Percentiles rank a stretch among this genome's conserved stretches.
phyloP scores from a whole-genome alignment of 192 early-diverging fungal species.

The Helicostylum pulchrum region DNA sequence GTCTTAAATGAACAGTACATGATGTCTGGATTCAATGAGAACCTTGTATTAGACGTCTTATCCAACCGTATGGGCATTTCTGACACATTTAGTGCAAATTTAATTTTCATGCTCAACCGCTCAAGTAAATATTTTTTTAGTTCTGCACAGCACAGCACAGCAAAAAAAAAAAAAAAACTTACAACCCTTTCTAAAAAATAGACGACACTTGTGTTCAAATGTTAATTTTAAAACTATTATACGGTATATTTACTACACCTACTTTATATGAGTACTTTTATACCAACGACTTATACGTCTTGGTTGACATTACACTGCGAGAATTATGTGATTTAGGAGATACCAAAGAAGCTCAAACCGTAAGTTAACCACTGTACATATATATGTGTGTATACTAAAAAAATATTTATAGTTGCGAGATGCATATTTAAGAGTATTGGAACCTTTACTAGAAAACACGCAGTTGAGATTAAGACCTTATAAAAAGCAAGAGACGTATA shows the following conservation, averaged over 20 bases:
- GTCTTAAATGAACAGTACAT: conserved; percentile 71
- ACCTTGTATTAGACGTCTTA: conserved; percentile 54
- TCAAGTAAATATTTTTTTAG: conserved; percentile 52
- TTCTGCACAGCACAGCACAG: no score
- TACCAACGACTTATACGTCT: conserved; percentile 86
- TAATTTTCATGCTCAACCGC: conserved; percentile 92
- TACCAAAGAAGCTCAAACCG: conserved; percentile 23
- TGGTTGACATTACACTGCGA: conserved; percentile 84
- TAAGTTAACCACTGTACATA: conserved; percentile 9
- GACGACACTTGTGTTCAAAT: conserved; percentile 52
- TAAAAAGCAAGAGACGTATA: conserved; percentile 50
- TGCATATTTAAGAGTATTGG: conserved; percentile 64
- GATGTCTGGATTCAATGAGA: conserved; percentile 41
- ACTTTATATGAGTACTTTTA: conserved; percentile 74
- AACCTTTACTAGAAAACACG: conserved; percentile 65
- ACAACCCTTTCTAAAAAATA: conserved; percentile 23
- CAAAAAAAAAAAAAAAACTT: neutral
- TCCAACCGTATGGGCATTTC: conserved; percentile 50
- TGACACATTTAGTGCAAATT: conserved; percentile 83
- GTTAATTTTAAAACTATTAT: conserved; percentile 68
- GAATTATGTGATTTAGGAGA: conserved; percentile 69
- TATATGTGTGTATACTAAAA: neutral
- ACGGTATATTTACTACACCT: conserved; percentile 63
- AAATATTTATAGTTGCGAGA: conserved; percentile 48
- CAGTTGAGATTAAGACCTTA: conserved; percentile 41